phyloP scores from a whole-genome alignment of 1,284 basidiomycete genomes.

The Mycena sp. region DNA sequence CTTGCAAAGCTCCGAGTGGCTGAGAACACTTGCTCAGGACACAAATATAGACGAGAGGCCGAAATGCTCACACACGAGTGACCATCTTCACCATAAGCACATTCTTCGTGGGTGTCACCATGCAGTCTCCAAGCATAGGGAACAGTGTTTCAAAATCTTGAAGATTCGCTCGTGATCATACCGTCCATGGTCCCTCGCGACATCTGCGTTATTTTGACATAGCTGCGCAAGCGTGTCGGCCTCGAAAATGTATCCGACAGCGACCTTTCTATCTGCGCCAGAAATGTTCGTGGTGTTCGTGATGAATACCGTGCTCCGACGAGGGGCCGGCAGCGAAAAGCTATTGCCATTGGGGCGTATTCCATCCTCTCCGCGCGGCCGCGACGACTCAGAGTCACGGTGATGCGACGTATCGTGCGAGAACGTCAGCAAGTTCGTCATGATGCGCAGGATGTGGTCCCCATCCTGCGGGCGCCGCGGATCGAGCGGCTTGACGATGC shows the following conservation, averaged over 20 bases:
- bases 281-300: constrained; percentile 65
- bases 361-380: constrained; percentile 45
- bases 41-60: constrained; percentile 11
- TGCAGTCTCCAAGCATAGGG: constrained; percentile 35
- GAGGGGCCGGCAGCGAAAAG: constrained; percentile 48
- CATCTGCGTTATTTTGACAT: constrained; percentile 67
- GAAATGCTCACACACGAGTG: constrained; percentile 53
- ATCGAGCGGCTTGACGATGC: constrained; percentile 48
- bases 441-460: constrained; percentile 70
- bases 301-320: constrained; percentile 74
- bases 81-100: constrained; percentile 49
- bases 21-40: constrained; percentile 40
- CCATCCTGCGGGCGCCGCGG: constrained; percentile 57
- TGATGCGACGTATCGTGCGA: constrained; percentile 56
- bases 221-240: constrained; percentile 54
- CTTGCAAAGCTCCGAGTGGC: constrained; percentile 70
- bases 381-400: constrained; percentile 40
- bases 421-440: constrained; percentile 77
- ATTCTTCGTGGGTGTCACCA: constrained; percentile 32
- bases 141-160: constrained; percentile 67
- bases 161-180: constrained; percentile 83
- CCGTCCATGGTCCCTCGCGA: constrained; percentile 68
- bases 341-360: constrained; percentile 32
- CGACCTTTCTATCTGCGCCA: constrained; percentile 69
- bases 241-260: constrained; percentile 68